Percentiles rank a stretch among this genome's conserved stretches.
These are phyloP conservation scores for Apiospora kogelbergensis DNA, from an alignment of 2,329 filamentous ascomycete species.

Conservation along the genomic window DNA sequence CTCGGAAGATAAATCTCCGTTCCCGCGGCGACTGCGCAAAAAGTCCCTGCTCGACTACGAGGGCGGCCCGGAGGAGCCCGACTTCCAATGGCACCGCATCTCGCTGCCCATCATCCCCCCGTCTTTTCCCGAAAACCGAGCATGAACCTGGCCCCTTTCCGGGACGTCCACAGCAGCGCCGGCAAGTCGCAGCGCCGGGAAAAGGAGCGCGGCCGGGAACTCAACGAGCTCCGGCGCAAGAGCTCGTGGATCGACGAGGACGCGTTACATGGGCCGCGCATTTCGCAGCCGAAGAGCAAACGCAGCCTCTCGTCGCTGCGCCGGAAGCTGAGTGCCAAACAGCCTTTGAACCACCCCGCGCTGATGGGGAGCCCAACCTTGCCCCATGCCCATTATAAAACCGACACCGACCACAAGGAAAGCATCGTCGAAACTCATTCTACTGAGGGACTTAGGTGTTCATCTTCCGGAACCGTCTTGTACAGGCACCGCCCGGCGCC, in stretches of 20 bases:
- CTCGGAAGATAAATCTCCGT: background rate
- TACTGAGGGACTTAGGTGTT: background rate
- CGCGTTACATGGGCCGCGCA: slow-evolving; percentile 46
- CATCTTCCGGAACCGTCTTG: background rate
- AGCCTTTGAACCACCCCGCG: slow-evolving; percentile 16
- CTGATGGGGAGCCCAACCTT: slow-evolving; percentile 28
- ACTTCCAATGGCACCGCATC: background rate
- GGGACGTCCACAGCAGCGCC: background rate
- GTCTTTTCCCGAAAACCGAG: slow-evolving; percentile 21
- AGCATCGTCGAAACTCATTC: background rate
- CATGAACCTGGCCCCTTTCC: slow-evolving; percentile 12
- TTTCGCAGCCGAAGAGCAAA: slow-evolving; percentile 28
- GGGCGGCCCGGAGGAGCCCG: background rate
- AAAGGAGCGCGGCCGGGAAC: slow-evolving; percentile 27
- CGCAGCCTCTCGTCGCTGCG: slow-evolving; percentile 9
- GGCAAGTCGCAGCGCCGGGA: slow-evolving; percentile 17
- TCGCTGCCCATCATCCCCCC: slow-evolving; percentile 25
- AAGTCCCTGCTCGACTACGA: background rate
- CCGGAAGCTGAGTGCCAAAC: slow-evolving; percentile 21
- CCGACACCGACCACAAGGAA: background rate
- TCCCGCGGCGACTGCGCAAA: slow-evolving; percentile 10
- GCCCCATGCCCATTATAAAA: slow-evolving; percentile 23
- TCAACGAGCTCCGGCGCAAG: slow-evolving; percentile 28
- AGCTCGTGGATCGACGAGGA: slow-evolving; percentile 52
- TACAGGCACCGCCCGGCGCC: background rate